Evolutionary conservation across 106 monocot species (phyloP), one percentile per base, ranked within the genome.

Genomic region (Acorus calamus): DNA sequence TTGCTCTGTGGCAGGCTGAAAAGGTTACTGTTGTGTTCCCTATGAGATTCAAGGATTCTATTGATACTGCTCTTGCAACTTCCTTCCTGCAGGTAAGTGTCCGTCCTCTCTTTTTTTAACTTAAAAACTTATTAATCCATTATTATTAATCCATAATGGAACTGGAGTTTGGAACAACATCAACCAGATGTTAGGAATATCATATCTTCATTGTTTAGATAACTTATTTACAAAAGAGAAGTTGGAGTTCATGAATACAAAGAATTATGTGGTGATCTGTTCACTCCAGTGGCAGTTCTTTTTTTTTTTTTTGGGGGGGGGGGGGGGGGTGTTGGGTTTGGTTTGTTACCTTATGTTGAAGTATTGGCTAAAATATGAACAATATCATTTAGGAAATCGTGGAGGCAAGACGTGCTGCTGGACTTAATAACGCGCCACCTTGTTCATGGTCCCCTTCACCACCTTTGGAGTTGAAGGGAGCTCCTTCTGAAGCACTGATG

Each of bases 31-130:
- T 87, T 42, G 68, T 90, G 2, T 96, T 78, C 59, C 90, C 90
- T 11, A 90, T 96, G 94, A 87, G 90, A 76, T 90, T 96, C 78
- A 84, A 84, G 73, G 87, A 96, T 60, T 80, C 90, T 0, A 71
- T 80, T 62, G 94, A 90, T 76, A 87, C 77, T 63, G 79, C 81
- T 71, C 71, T 94, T 55, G 94, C 94, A 68, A 90, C 84, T 63
- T 87, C 94, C 6, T 96, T 96, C 66, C 79, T 96, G 67, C 90
- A 87, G 89, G 94, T 94, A 89, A 53, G 42, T 28, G 28, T 28
- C 28, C 28, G 28, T 28, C 28, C 28, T 28, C 28, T 28, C 1
- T 28, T 28, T 28, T 28, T 28, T 28, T 28, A 0, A 28, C 28
- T 28, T 28, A 28, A 28, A 28, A 28, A 28, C 28, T 28, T 28